Evolutionary conservation across 108 stramenopile species (phyloP), one percentile per base, ranked within the genome.

Genomic region (Nitzschia sp.): DNA sequence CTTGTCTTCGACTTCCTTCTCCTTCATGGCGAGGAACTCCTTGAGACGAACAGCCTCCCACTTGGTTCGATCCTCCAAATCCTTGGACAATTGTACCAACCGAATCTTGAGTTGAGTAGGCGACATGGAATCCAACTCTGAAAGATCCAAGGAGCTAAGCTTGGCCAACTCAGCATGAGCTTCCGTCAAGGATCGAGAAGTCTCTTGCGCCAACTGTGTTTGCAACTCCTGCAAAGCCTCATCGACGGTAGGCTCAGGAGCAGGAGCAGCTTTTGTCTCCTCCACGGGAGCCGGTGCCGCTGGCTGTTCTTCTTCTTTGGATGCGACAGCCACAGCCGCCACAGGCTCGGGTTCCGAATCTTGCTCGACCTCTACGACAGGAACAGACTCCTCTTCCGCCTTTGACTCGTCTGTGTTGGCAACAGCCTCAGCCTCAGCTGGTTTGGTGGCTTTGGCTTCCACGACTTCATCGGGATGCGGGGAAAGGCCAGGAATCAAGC

Each of bases 41-140:
- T 86, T 79, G 34, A 90, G 63, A 38, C 93, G 86, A 6, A 90
- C 80, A 10, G 90, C 93, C 69, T 94, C 93, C 90, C 90, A 91
- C 53, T 90, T 84, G 59, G 90, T 88, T 34, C 88, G 83, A 20
- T 89, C 87, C 56, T 83, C 68, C 79, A 94, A 78, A 66, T 91
- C 90, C 8, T 83, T 71, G 17, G 82, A 83, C 40, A 94, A 72
- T 76, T 91, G 90, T 7, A 88, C 80, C 43, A 94, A 51, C 10
- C 89, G 82, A 40, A 84, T 67, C 44, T 83, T 75, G 10, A 94
- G 76, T 50, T 87, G 81, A 6, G 74, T 48, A 14, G 21, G 40
- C 11, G 80, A 64, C 48, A 91, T 53, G 29, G 82, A 77, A 10
- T 72, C 55, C 43, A 89, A 76, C 61, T 76, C 70, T 20, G 61